These are phyloP conservation scores for Sindora glabra DNA, from an alignment of 306 rosid genomes.

Conservation along the genomic window DNA sequence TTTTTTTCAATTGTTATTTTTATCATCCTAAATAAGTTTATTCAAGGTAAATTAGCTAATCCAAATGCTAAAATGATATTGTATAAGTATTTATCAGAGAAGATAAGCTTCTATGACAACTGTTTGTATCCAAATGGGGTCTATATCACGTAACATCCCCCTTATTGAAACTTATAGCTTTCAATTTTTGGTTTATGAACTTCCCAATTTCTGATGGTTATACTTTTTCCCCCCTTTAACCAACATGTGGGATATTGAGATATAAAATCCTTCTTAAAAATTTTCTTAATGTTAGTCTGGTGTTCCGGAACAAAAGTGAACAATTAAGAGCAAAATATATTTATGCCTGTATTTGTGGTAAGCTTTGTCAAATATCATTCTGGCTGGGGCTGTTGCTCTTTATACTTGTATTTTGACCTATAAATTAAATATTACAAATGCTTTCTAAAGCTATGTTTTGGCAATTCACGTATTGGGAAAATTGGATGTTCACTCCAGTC, in stretches of 20 bases:
- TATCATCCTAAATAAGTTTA: no score
- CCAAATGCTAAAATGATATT: no score
- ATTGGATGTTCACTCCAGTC: no score
- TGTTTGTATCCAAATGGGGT: no score
- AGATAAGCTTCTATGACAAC: no score
- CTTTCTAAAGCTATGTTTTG: neutral
- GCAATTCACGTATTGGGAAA: no score
- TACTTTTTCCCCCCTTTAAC: no score
- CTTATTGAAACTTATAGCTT: neutral
- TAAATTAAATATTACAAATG: neutral
- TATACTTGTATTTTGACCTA: neutral
- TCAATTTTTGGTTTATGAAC: neutral
- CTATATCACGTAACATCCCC: neutral
- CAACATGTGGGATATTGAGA: neutral
- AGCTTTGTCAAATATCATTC: neutral
- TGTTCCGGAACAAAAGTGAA: neutral
- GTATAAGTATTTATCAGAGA: no score
- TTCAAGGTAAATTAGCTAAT: no score
- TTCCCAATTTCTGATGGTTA: neutral
- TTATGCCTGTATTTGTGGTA: neutral
- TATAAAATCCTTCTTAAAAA: neutral
- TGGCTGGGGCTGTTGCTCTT: neutral
- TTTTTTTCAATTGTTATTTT: no score
- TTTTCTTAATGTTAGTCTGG: neutral
- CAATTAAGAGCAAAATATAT: neutral